These are phyloP conservation scores for Aphanoascus verrucosus DNA, from an alignment of 2,329 filamentous ascomycete species.

Conservation along the genomic window DNA sequence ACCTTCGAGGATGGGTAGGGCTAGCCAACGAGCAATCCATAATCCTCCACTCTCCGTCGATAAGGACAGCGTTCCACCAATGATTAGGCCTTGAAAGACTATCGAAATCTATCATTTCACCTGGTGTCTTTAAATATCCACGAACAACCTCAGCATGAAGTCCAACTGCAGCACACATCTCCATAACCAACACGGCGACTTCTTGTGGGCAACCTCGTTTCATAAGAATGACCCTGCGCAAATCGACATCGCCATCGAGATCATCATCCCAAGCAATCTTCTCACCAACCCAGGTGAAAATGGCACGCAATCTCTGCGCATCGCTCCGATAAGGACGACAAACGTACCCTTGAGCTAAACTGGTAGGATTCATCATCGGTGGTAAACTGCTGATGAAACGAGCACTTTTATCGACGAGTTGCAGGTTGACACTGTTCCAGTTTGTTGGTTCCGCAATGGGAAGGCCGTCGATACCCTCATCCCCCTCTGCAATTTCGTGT, in stretches of 20 bases:
- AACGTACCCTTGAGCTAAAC: constrained; percentile 79
- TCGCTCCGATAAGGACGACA: constrained; percentile 91
- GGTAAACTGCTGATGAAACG: constrained; percentile 79
- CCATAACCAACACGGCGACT: constrained; percentile 73
- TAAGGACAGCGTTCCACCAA: constrained; percentile 91
- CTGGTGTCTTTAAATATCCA: constrained; percentile 83
- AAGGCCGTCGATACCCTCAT: constrained; percentile 76
- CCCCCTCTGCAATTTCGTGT: constrained; percentile 72
- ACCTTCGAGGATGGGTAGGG: constrained; percentile 74
- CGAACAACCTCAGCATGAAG: constrained; percentile 77
- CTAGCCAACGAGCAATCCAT: constrained; percentile 89
- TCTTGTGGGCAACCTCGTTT: constrained; percentile 80
- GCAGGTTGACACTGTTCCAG: constrained; percentile 67
- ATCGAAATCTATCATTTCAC: constrained; percentile 69
- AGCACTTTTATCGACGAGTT: constrained; percentile 88
- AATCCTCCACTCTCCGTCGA: constrained; percentile 92
- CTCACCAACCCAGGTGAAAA: constrained; percentile 96
- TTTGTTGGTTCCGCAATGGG: constrained; percentile 74
- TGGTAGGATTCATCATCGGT: constrained; percentile 67
- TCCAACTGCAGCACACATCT: constrained; percentile 88
- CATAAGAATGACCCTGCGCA: constrained; percentile 69
- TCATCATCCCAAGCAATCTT: constrained; percentile 93
- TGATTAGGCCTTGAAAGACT: constrained; percentile 83
- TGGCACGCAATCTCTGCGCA: constrained; percentile 81
- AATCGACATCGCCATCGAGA: constrained; percentile 63